A percentile compares a stretch with the other conserved stretches of the same genome.
phyloP scores from a whole-genome alignment of 352 stramenopile genomes.

The Pythium myriotylum region DNA sequence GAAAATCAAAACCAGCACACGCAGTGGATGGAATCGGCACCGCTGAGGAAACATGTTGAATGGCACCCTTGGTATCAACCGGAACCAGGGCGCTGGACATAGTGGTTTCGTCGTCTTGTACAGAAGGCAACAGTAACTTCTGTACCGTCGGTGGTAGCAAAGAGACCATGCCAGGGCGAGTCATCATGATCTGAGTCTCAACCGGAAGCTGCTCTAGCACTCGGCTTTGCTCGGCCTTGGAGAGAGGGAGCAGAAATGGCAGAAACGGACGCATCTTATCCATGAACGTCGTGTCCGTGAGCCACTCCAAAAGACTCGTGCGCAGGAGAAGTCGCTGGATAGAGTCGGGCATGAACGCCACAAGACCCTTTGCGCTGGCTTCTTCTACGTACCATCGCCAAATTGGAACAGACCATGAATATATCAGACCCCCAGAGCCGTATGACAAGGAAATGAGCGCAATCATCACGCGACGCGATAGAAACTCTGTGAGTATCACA shows the following conservation, averaged over 20 bases:
- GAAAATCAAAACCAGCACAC: conserved; percentile 72
- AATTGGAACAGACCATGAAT: conserved; percentile 77
- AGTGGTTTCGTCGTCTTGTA: background rate
- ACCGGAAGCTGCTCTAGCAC: conserved; percentile 72
- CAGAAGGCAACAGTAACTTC: conserved; percentile 49
- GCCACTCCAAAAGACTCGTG: conserved; percentile 82
- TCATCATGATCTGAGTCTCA: conserved; percentile 73
- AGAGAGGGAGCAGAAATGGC: conserved; percentile 77
- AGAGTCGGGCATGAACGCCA: conserved; percentile 61
- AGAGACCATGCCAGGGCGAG: conserved; percentile 63
- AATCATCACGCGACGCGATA: conserved; percentile 74
- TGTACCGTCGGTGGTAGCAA: conserved; percentile 65
- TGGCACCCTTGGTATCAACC: conserved; percentile 11
- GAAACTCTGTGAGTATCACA: conserved; percentile 76
- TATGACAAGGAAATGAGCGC: conserved; percentile 69
- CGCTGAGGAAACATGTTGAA: background rate
- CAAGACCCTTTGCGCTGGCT: conserved; percentile 50
- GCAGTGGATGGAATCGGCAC: conserved; percentile 26
- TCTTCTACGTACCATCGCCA: conserved; percentile 82
- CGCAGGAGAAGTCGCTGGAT: conserved; percentile 66
- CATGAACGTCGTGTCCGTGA: conserved; percentile 75
- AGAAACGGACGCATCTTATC: conserved; percentile 73
- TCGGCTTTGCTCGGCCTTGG: conserved; percentile 61
- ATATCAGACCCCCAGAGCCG: conserved; percentile 60
- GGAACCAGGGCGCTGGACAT: conserved; percentile 17